Conservation (phyloP, 352 stramenopile species). For the Phytophthora litchii region DNA sequence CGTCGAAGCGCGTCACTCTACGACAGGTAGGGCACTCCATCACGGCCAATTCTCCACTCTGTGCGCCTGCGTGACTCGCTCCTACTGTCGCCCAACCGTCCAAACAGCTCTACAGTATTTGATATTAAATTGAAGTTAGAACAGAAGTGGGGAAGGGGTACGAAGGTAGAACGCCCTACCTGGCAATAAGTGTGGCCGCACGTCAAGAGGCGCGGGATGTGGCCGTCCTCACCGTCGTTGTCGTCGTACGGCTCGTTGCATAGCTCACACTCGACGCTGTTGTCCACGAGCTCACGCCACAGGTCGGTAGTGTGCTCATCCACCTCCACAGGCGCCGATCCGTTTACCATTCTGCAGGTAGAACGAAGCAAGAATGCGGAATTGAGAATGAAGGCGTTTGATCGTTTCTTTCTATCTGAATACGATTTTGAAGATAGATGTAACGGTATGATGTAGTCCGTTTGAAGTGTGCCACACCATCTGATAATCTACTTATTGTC, state of each 20-base stretch:
- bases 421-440: constrained; percentile 11
- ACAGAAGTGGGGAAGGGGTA: constrained; percentile 5
- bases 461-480: constrained; percentile 19
- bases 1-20: constrained; percentile 55
- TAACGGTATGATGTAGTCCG: constrained; percentile 12
- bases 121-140: constrained; percentile 8
- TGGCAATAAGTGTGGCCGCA: constrained; percentile 89
- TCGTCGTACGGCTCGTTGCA: constrained; percentile 88
- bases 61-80: constrained; percentile 25
- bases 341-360: constrained; percentile 17
- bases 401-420: constrained; percentile 1
- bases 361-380: constrained; percentile 9
- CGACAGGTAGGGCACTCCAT: constrained; percentile 84
- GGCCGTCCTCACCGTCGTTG: constrained; percentile 54
- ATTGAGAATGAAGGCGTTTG: constrained; percentile 24
- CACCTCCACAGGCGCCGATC: constrained; percentile 29
- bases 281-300: constrained; percentile 80
- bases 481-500: constrained; percentile 12
- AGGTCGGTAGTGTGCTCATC: constrained; percentile 60
- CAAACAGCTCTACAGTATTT: constrained; percentile 53
- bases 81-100: constrained; percentile 62
- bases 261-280: constrained; percentile 83
- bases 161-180: constrained; percentile 34
- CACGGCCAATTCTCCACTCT: constrained; percentile 29
- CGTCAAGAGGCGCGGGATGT: constrained; percentile 71